Percentiles rank a stretch among this genome's conserved stretches.
Conservation (phyloP, 371 early-diverging fungal species). For the Mortierella sp. region DNA sequence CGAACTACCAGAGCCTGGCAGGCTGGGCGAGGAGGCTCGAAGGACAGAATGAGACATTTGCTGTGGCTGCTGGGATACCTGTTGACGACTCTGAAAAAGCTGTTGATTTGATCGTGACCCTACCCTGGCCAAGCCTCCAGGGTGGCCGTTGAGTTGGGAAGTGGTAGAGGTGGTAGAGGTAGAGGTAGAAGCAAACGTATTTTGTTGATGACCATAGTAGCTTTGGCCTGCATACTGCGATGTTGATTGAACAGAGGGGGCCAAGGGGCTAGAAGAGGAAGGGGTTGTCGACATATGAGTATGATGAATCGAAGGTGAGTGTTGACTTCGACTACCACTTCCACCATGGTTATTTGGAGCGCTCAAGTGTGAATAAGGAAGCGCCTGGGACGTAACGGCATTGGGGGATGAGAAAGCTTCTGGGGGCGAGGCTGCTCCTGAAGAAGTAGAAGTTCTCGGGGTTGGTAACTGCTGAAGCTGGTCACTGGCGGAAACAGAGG, state of each 20-base stretch:
- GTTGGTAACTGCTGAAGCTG: conserved; percentile 35
- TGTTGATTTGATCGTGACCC: no score
- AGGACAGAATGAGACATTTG: no score
- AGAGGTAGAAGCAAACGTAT: not conserved
- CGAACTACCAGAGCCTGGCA: no score
- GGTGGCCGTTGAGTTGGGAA: not conserved
- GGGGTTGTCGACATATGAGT: conserved; percentile 14
- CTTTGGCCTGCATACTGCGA: conserved; percentile 6
- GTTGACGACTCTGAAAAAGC: no score
- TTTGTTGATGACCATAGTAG: no score
- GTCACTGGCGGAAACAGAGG: conserved; percentile 9
- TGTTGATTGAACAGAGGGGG: conserved; percentile 26
- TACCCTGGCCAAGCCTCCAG: no score
- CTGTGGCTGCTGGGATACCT: no score
- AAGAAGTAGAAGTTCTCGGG: conserved; percentile 36
- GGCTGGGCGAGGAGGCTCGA: no score
- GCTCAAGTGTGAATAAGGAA: conserved; percentile 1
- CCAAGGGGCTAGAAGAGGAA: conserved; percentile 17
- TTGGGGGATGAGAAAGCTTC: conserved; percentile 20
- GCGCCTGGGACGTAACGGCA: conserved; percentile 8
- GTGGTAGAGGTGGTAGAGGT: conserved; percentile 18
- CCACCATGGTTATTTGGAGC: not conserved
- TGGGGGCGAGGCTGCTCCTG: conserved; percentile 34
- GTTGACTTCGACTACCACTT: conserved; percentile 1
- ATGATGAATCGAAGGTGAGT: conserved; percentile 9